A percentile compares a stretch with the other conserved stretches of the same genome.
phyloP scores from a whole-genome alignment of 306 rosid genomes.

The Spatholobus suberectus region DNA sequence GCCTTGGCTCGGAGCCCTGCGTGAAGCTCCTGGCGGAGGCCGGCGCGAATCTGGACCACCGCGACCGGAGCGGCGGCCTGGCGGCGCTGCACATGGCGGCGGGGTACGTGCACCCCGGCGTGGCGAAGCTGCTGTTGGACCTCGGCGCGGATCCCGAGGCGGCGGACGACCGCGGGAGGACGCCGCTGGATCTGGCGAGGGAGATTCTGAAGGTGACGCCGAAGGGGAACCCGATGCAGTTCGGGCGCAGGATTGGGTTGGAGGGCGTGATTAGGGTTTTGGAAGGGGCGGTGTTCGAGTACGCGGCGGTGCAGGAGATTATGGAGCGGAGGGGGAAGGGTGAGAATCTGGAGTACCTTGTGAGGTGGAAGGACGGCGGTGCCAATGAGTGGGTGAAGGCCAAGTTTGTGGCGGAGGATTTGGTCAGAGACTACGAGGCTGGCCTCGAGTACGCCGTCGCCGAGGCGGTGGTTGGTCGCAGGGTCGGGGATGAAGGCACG shows the following conservation, averaged over 20 bases:
- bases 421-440: conserved; percentile 77
- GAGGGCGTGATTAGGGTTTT: conserved; percentile 59
- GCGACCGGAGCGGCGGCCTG: conserved; percentile 64
- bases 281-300: conserved; percentile 75
- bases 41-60: conserved; percentile 65
- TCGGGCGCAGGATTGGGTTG: conserved; percentile 67
- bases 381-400: conserved; percentile 84
- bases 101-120: conserved; percentile 70
- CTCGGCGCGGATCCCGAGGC: conserved; percentile 76
- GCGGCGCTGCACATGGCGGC: conserved; percentile 89
- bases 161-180: conserved; percentile 60
- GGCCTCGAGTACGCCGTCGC: conserved; percentile 93
- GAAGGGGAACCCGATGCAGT: conserved; percentile 80
- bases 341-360: conserved; percentile 69
- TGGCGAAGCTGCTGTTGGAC: conserved; percentile 58
- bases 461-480: conserved; percentile 68
- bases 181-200: conserved; percentile 69
- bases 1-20: conserved; percentile 78
- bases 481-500: conserved; percentile 73
- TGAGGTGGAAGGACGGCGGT: conserved; percentile 84
- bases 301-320: conserved; percentile 76
- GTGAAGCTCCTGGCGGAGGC: conserved; percentile 63
- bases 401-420: conserved; percentile 66
- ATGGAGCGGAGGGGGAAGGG: conserved; percentile 84
- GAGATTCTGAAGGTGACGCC: conserved; percentile 69